These are phyloP conservation scores for Rhododendron vialii DNA, from an alignment of 148 eudicot species.

Conservation along the genomic window DNA sequence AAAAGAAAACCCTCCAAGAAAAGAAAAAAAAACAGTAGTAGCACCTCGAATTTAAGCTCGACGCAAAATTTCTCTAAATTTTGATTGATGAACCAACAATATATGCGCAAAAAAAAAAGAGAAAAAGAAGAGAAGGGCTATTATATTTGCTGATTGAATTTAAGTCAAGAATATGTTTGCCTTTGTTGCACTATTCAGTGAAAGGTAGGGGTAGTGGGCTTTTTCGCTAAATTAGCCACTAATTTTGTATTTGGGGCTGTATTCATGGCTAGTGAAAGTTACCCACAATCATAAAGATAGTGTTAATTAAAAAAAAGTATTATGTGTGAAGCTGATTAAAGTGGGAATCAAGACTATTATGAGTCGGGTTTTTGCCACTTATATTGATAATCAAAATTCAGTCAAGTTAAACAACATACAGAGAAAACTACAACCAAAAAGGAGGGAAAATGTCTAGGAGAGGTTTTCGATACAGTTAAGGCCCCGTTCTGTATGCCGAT, in stretches of 20 bases:
- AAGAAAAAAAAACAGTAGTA: no score
- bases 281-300: conserved; percentile 8
- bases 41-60: no score
- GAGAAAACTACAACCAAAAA: background rate
- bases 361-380: conserved; percentile 3
- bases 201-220: conserved; percentile 32
- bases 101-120: no score
- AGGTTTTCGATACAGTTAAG: background rate
- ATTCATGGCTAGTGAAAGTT: conserved; percentile 51
- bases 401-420: background rate
- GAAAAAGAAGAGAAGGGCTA: no score
- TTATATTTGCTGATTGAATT: no score
- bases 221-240: conserved; percentile 10
- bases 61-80: no score
- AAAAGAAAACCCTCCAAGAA: no score
- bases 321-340: conserved; percentile 43
- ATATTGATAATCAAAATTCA: background rate
- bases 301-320: background rate
- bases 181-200: conserved; percentile 69
- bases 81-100: no score
- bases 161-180: conserved; percentile 41
- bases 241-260: conserved; percentile 25
- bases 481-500: no score
- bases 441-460: background rate
- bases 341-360: conserved; percentile 15